Conservation (phyloP, 805 yeast species). For the Candida andamanensis region DNA sequence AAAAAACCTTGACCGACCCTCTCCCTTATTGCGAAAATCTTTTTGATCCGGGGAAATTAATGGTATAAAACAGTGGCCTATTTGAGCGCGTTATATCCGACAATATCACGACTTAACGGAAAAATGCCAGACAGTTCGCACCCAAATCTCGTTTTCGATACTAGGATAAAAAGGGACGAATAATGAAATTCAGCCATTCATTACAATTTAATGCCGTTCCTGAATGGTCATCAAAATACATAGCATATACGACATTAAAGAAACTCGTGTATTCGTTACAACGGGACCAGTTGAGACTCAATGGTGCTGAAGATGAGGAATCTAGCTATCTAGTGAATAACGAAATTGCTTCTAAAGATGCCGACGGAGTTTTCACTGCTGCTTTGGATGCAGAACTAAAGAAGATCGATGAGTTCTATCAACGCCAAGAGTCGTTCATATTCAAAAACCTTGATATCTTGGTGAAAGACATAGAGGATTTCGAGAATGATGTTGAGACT, state of each 20-base stretch:
- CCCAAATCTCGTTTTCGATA: too few relatives aligned
- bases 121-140: too few relatives aligned
- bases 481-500: conserved; percentile 35
- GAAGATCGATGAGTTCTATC: conserved; percentile 74
- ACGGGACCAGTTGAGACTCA: conserved; percentile 43
- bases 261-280: conserved; percentile 80
- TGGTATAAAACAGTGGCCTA: too few relatives aligned
- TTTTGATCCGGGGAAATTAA: conserved; percentile 3
- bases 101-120: too few relatives aligned
- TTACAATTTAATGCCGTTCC: conserved; percentile 97
- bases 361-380: conserved; percentile 54
- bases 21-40: too few relatives aligned
- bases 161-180: too few relatives aligned
- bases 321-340: conserved; percentile 28
- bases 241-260: conserved; percentile 84
- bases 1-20: too few relatives aligned
- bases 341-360: conserved; percentile 33
- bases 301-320: conserved; percentile 26
- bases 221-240: conserved; percentile 92
- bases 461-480: conserved; percentile 57
- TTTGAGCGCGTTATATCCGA: too few relatives aligned
- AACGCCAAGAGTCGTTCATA: conserved; percentile 57
- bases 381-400: conserved; percentile 74
- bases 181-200: conserved; percentile 94
- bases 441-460: conserved; percentile 51